Conservation (phyloP, 192 early-diverging fungal species). For the Coemansia sp. region DNA sequence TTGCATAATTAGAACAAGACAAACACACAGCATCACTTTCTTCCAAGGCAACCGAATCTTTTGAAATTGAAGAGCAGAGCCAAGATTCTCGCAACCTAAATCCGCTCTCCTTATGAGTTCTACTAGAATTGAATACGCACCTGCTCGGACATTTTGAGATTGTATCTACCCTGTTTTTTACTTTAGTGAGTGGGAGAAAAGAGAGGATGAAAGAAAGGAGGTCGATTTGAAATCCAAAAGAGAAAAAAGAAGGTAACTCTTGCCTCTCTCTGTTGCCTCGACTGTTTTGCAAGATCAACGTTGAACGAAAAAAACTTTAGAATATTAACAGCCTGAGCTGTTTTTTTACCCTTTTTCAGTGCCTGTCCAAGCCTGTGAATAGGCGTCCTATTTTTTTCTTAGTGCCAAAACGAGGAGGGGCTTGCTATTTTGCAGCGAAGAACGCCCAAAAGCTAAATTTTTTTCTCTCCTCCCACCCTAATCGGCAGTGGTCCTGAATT, state of each 20-base stretch:
- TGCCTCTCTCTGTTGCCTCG: constrained; percentile 8
- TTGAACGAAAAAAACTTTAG: not conserved
- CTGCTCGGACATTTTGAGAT: constrained; percentile 52
- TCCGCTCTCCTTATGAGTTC: not conserved
- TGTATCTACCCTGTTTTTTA: constrained; percentile 27
- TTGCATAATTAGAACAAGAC: too few relatives aligned
- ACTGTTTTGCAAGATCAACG: constrained; percentile 17
- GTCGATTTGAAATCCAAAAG: constrained; percentile 34
- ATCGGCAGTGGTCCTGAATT: too few relatives aligned
- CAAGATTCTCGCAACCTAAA: not conserved
- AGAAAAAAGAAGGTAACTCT: constrained; percentile 48
- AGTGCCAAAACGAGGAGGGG: not conserved
- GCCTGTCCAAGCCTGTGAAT: not conserved
- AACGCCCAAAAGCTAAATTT: too few relatives aligned
- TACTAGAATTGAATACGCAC: constrained; percentile 36
- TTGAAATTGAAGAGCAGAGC: too few relatives aligned
- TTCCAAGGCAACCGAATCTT: too few relatives aligned
- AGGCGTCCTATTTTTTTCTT: not conserved
- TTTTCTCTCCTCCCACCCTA: too few relatives aligned
- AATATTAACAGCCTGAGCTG: not conserved
- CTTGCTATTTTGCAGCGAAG: too few relatives aligned
- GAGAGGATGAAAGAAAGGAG: constrained; percentile 10
- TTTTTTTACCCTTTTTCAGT: not conserved
- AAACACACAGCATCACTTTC: too few relatives aligned
- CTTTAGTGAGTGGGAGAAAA: constrained; percentile 13